Base-by-base conservation (phyloP, 2,329 filamentous ascomycete genomes). In the Ascochyta viciae-villosae region DNA sequence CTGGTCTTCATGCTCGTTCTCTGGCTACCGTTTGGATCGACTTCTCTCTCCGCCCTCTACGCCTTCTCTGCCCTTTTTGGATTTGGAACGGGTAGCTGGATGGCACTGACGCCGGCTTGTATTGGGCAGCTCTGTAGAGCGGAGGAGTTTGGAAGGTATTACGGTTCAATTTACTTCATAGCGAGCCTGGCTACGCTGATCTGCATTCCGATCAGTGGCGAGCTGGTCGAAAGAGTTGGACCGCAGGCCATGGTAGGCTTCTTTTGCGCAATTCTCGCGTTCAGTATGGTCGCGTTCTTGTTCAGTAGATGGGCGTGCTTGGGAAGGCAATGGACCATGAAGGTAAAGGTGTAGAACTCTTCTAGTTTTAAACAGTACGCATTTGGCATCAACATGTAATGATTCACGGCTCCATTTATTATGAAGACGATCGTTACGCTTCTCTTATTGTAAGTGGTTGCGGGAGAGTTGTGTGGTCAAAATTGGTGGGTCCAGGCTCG, bases 71-170 rank as follows among this genome's bases (percentile, higher is more conserved):
- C 75, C 0, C 67, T 82, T 2, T 82, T 81, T 50, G 80, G 80
- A 1, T 81, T 82, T 61, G 80, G 78, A 49, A 80, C 77, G 0
- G 80, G 80, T 1, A 75, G 77, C 7, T 76, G 80, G 62, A 79
- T 82, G 61, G 70, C 73, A 2, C 60, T 81, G 13, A 77, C 74
- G 0, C 78, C 80, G 7, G 78, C 79, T 19, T 82, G 80, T 48
- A 70, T 83, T 3, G 78, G 78, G 3, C 79, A 82, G 60, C 70
- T 83, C 6, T 82, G 80, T 54, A 68, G 76, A 29, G 76, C 75
- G 7, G 66, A 81, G 35, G 78, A 82, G 35, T 80, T 80, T 62
- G 81, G 81, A 9, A 77, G 80, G 16, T 76, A 83, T 10, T 79
- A 85, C 63, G 83, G 84, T 0, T 83, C 83, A 1, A 67, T 75